Conservation (phyloP, 306 rosid genomes). For the Malus sieversii region DNA sequence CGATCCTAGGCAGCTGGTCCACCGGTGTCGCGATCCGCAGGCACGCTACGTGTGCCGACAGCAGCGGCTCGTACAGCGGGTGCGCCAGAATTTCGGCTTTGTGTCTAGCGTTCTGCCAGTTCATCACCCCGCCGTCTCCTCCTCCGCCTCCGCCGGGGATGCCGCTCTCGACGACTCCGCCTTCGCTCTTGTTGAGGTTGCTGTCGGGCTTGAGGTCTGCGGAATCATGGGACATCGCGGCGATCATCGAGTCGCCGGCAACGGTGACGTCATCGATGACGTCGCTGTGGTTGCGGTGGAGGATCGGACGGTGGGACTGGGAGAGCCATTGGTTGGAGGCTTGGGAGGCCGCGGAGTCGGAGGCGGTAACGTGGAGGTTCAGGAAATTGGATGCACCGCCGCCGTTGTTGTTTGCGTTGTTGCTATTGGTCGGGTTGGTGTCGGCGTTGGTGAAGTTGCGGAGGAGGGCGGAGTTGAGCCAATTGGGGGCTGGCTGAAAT, state of each 20-base stretch:
- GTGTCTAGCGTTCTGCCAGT: conserved; percentile 73
- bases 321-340: conserved; percentile 70
- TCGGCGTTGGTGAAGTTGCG: conserved; percentile 45
- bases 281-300: conserved; percentile 72
- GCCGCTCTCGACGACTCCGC: conserved; percentile 32
- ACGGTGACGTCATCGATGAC: conserved; percentile 48
- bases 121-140: conserved; percentile 38
- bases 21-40: conserved; percentile 96
- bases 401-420: conserved; percentile 9
- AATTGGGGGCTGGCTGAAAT: conserved; percentile 69
- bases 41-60: conserved; percentile 92
- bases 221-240: conserved; percentile 52
- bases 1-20: conserved; percentile 93
- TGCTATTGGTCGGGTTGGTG: conserved; percentile 2
- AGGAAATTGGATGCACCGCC: conserved; percentile 45
- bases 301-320: conserved; percentile 38
- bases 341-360: conserved; percentile 50
- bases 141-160: conserved; percentile 11
- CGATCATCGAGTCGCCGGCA: conserved; percentile 51
- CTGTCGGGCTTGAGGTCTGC: conserved; percentile 34
- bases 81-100: conserved; percentile 83
- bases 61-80: conserved; percentile 81
- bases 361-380: conserved; percentile 69
- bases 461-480: conserved; percentile 97
- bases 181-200: conserved; percentile 29